Base-by-base conservation (phyloP, 768 basidiomycete species). In the Fomitopsis serialis region DNA sequence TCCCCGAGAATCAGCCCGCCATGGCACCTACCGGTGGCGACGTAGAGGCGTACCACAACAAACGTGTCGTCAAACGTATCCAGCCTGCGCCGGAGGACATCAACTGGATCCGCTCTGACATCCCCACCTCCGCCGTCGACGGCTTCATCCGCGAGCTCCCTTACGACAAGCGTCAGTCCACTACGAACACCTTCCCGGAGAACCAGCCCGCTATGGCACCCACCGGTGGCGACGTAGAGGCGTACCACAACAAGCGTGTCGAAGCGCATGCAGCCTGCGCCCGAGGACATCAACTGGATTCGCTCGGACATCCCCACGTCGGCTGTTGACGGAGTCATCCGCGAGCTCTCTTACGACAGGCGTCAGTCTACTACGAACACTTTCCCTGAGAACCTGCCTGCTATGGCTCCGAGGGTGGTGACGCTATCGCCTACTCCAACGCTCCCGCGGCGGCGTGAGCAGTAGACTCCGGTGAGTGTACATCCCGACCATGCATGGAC, bases 171-270 rank as follows among this genome's bases (percentile, higher is more conserved):
- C 57, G 50, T 46, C 37, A 27, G 5, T 23, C 24, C 23, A 10
- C 17, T 21, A 52, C 24, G 27, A 68, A 67, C 55, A 63, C 49
- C 15, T 61, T 71, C 46, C 69, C 70, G 3, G 71, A 62, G 5
- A 66, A 75, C 53, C 35, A 58, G 2, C 42, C 74, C 0, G 65
- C 70, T 29, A 73, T 69, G 45, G 64, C 75, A 0, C 60, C 65
- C 7, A 55, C 64, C 3, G 75, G 76, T 13, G 52, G 56, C 10
- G 63, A 75, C 36, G 62, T 55, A 34, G 61, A 53, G 4, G 40
- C 29, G 12, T 49, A 21, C 23, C 44, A 53, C 19, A 53, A 48
- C 35, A 60, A 59, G 54, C 62, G 59, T 36, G 52, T 42, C 7
- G 54, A 62, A 32, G 29, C 11, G n/a, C n/a, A n/a, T n/a, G n/a